Conservation (phyloP, 2,329 filamentous ascomycete genomes). For the Monilinia vaccinii-corymbosi region DNA sequence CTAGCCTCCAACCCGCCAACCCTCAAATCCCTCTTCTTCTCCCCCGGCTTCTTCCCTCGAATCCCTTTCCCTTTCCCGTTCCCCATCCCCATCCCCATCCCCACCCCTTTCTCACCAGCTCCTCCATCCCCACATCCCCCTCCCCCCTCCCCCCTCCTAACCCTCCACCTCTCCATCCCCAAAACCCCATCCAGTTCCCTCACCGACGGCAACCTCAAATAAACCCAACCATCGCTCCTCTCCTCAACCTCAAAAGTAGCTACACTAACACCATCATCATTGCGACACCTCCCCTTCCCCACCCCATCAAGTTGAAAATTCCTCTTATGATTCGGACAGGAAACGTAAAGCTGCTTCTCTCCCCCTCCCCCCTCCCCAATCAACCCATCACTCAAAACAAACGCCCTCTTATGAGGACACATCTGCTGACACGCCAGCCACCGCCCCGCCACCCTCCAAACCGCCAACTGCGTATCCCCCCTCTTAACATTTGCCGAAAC, state of each 20-base stretch:
- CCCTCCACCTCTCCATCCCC: constrained; percentile 70
- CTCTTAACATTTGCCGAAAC: constrained; percentile 72
- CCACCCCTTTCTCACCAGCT: not conserved
- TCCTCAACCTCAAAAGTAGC: constrained; percentile 74
- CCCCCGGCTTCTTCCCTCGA: not conserved
- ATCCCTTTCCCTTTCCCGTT: not conserved
- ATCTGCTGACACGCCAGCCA: constrained; percentile 89
- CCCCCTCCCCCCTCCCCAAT: constrained; percentile 44
- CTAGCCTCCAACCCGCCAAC: not conserved
- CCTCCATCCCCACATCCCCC: not conserved
- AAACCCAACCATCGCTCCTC: constrained; percentile 66
- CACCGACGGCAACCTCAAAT: constrained; percentile 70
- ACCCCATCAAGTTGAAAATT: constrained; percentile 69
- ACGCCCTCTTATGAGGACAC: constrained; percentile 87
- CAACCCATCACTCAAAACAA: constrained; percentile 79
- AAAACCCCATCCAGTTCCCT: constrained; percentile 72
- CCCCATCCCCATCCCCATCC: too few relatives aligned
- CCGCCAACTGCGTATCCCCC: constrained; percentile 78
- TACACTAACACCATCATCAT: constrained; percentile 67
- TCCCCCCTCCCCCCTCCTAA: constrained; percentile 30
- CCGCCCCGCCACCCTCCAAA: constrained; percentile 73
- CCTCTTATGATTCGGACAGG: constrained; percentile 81
- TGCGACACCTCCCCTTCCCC: constrained; percentile 61
- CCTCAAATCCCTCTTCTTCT: not conserved
- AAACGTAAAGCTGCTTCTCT: constrained; percentile 56